These are phyloP conservation scores for Mycena albidolilacea DNA, from an alignment of 768 basidiomycete genomes.

Conservation along the genomic window DNA sequence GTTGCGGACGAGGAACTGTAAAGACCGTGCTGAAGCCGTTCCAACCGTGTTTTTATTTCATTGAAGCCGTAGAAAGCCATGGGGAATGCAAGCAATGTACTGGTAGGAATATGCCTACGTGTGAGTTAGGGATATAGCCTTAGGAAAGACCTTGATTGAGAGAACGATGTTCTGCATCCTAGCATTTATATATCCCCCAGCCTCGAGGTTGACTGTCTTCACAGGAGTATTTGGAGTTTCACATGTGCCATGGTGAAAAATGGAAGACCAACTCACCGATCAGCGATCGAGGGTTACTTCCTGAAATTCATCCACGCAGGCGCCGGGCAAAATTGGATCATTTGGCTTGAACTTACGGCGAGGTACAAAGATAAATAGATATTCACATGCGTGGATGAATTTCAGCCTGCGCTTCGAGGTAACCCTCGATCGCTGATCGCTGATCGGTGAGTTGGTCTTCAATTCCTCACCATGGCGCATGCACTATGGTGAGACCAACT, in stretches of 20 bases:
- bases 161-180: conserved; percentile 10
- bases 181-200: conserved; percentile 10
- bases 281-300: conserved; percentile 11
- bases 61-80: conserved; percentile 9
- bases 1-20: conserved; percentile 13
- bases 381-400: neutral
- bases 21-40: neutral
- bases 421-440: too few relatives aligned
- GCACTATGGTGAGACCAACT: too few relatives aligned
- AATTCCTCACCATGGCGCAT: too few relatives aligned
- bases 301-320: conserved; percentile 8
- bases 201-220: conserved; percentile 11
- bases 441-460: too few relatives aligned
- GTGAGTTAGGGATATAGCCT: neutral
- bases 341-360: conserved; percentile 6
- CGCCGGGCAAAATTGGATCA: conserved; percentile 10
- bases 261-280: conserved; percentile 11
- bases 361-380: conserved; percentile 2
- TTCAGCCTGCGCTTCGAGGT: too few relatives aligned
- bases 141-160: conserved; percentile 8
- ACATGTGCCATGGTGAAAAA: conserved; percentile 1
- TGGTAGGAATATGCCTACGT: conserved; percentile 6
- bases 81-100: conserved; percentile 10
- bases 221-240: conserved; percentile 3
- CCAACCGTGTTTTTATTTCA: too few relatives aligned